Base-by-base conservation (phyloP, 257 asterid species). In the Lithospermum erythrorhizon region DNA sequence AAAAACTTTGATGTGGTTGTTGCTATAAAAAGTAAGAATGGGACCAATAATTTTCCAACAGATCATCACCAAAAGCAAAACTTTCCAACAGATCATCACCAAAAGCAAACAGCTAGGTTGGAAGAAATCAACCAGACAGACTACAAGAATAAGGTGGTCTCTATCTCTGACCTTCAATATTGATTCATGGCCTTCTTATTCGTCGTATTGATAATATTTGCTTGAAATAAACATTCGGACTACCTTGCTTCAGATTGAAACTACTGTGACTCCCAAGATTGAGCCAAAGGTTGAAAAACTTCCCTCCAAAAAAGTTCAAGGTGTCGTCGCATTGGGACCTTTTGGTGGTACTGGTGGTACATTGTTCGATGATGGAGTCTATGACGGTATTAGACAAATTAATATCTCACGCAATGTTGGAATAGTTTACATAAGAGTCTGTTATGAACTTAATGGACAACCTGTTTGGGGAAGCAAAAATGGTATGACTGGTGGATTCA, bases 281-380 rank as follows among this genome's bases (percentile, higher is more conserved):
- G 84, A 80, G 79, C 30, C 67, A 7, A 72, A 27, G 22, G 68
- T 75, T 13, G 84, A 80, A 76, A 76, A 72, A 57, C 66, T 71
- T n/a, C 68, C 85, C 22, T 70, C 87, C 1, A 73, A 67, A 64
- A 65, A 59, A 23, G 55, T 55, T 10, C 70, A 57, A 21, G 85
- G 85, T 58, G 75, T 83, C 10, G 62, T 81, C 55, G 78, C 82
- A 9, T 85, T 70, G 55, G 89, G 93, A 41, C 81, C 95, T 2
- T 87, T 93, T 93, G 97, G 95, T 23, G 97, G 95, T 29, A 64
- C 8, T 53, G 95, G 95, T 1, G 97, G 97, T 21, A 73, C 67
- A 70, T 56, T 65, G 41, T 90, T 90, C 53, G 90, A 84, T 21
- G 95, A 90, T 55, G 96, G 97, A 68, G 70, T 79, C 6, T 80